phyloP scores from a whole-genome alignment of 129 eudicot species.

The Artemisia tridentata region DNA sequence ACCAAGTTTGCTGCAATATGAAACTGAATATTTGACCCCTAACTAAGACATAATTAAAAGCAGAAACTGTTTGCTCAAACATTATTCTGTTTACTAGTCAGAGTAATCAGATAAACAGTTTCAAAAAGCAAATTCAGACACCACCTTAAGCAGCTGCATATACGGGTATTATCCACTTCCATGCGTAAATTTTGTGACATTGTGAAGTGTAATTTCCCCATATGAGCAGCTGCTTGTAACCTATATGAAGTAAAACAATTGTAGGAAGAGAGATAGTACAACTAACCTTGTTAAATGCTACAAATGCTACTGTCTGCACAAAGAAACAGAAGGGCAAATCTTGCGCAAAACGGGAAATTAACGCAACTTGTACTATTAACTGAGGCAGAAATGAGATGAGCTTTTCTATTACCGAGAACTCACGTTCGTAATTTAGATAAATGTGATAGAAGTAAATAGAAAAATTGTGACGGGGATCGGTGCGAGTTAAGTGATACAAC shows the following conservation, averaged over 20 bases:
- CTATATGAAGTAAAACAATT: neutral
- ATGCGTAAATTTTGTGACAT: too few species aligned
- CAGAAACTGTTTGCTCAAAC: neutral
- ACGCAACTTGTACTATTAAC: slow-evolving; percentile 72
- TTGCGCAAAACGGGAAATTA: slow-evolving; percentile 55
- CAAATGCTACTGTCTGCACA: slow-evolving; percentile 89
- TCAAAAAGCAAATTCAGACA: slow-evolving; percentile 3
- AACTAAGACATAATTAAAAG: neutral
- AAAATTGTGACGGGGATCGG: slow-evolving; percentile 95
- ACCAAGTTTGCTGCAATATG: neutral
- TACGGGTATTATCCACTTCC: too few species aligned
- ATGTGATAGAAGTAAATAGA: slow-evolving; percentile 93
- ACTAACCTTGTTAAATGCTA: slow-evolving; percentile 94
- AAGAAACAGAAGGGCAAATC: slow-evolving; percentile 91
- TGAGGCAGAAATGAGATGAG: slow-evolving; percentile 92
- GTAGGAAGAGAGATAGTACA: neutral
- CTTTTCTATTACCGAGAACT: slow-evolving; percentile 66
- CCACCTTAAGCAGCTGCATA: neutral
- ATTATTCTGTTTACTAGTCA: neutral
- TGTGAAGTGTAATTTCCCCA: too few species aligned
- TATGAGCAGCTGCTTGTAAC: too few species aligned
- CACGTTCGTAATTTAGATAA: slow-evolving; percentile 72
- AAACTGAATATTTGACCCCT: neutral
- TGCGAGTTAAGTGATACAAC: slow-evolving; percentile 92
- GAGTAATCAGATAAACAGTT: neutral